Conservation (phyloP, 1,284 basidiomycete genomes). For the Paramarasmius palmivorus region DNA sequence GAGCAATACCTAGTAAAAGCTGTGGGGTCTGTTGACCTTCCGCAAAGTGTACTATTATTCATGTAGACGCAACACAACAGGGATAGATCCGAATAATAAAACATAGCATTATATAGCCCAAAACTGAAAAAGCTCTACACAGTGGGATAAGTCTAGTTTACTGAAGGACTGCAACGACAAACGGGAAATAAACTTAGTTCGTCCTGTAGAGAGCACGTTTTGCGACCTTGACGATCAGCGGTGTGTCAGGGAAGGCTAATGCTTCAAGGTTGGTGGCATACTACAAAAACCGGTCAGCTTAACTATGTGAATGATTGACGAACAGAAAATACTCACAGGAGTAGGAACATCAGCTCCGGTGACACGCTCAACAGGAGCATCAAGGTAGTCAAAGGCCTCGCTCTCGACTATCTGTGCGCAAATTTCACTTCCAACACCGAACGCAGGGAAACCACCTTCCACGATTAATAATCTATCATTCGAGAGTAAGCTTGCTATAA, state of each 20-base stretch:
- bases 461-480: constrained; percentile 79
- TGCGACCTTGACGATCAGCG: constrained; percentile 86
- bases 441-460: constrained; percentile 98
- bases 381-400: constrained; percentile 95
- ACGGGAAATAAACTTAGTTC: constrained; percentile 49
- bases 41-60: too few species aligned
- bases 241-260: constrained; percentile 90
- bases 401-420: constrained; percentile 96
- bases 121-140: constrained; percentile 4
- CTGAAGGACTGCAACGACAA: constrained; percentile 9
- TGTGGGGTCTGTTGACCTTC: background rate
- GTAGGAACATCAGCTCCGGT: constrained; percentile 98
- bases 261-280: constrained; percentile 89
- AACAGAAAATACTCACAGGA: constrained; percentile 62
- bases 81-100: too few species aligned
- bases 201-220: constrained; percentile 89
- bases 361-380: constrained; percentile 96
- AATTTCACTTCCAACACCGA: constrained; percentile 98
- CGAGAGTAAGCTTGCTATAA: constrained; percentile 12
- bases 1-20: too few species aligned
- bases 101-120: constrained; percentile 10
- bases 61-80: background rate
- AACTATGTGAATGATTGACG: constrained; percentile 9
- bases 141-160: constrained; percentile 15
- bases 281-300: constrained; percentile 43